Conservation (phyloP, 768 basidiomycete genomes). For the Leccinum barrowsii region DNA sequence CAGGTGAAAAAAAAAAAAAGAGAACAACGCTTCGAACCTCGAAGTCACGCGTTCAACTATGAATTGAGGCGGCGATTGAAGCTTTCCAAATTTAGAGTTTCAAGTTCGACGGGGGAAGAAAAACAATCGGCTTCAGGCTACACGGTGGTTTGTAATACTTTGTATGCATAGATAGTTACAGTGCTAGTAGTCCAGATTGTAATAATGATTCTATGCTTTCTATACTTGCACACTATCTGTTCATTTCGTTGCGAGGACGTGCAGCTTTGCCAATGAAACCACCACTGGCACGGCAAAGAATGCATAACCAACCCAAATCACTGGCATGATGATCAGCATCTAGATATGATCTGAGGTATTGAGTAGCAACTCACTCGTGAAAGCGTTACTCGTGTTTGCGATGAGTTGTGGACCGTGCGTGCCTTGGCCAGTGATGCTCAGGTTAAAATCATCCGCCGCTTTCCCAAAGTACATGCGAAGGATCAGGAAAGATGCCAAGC, state of each 20-base stretch:
- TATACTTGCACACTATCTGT: not conserved
- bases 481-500: slow-evolving; percentile 65
- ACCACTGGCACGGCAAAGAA: slow-evolving; percentile 72
- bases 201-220: not conserved
- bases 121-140: not conserved
- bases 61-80: slow-evolving; percentile 23
- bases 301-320: slow-evolving; percentile 77
- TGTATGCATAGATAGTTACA: not conserved
- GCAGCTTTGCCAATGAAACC: slow-evolving; percentile 63
- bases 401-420: slow-evolving; percentile 53
- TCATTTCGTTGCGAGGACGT: slow-evolving; percentile 50
- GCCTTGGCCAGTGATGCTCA: slow-evolving; percentile 51
- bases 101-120: not conserved
- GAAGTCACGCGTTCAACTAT: not conserved
- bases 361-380: slow-evolving; percentile 55
- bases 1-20: not conserved
- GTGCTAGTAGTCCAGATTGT: not conserved
- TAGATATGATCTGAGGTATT: not conserved
- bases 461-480: slow-evolving; percentile 81
- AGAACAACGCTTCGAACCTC: not conserved
- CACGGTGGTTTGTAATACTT: not conserved
- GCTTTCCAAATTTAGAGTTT: not conserved
- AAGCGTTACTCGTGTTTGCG: slow-evolving; percentile 66
- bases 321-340: slow-evolving; percentile 33
- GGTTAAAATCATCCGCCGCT: slow-evolving; percentile 74